phyloP scores from a whole-genome alignment of 2,329 filamentous ascomycete genomes.

The Epichloe hybrida region DNA sequence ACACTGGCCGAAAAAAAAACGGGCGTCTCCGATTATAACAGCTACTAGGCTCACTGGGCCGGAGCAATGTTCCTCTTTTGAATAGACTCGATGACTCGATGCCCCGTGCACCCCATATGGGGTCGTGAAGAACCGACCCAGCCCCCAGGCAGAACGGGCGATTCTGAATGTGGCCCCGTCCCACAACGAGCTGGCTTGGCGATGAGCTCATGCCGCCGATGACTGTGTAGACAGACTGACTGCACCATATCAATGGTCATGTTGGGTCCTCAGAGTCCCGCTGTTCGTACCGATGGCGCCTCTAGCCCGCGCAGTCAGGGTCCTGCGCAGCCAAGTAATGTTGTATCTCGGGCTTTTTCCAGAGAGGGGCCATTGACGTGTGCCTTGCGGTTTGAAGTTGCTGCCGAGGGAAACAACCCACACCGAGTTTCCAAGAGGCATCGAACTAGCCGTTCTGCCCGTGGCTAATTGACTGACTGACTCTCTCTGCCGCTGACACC shows the following conservation, averaged over 20 bases:
- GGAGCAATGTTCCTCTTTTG: not conserved
- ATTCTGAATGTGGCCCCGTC: not conserved
- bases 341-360: no score
- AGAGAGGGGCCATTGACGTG: no score
- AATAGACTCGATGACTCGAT: not conserved
- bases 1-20: conserved; percentile 1
- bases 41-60: not conserved
- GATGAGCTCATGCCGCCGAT: no score
- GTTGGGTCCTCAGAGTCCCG: not conserved
- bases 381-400: no score
- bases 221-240: no score
- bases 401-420: no score
- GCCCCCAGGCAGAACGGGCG: no score
- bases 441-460: no score
- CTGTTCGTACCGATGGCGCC: not conserved
- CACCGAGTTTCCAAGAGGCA: no score
- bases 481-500: not conserved
- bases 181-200: conserved; percentile 1
- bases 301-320: not conserved
- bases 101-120: not conserved
- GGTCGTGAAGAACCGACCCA: not conserved
- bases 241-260: not conserved
- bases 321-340: no score
- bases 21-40: not conserved
- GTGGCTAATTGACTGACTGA: no score